Conservation (phyloP, 495 filamentous ascomycete species). For the Staphylotrichum tortipilum region DNA sequence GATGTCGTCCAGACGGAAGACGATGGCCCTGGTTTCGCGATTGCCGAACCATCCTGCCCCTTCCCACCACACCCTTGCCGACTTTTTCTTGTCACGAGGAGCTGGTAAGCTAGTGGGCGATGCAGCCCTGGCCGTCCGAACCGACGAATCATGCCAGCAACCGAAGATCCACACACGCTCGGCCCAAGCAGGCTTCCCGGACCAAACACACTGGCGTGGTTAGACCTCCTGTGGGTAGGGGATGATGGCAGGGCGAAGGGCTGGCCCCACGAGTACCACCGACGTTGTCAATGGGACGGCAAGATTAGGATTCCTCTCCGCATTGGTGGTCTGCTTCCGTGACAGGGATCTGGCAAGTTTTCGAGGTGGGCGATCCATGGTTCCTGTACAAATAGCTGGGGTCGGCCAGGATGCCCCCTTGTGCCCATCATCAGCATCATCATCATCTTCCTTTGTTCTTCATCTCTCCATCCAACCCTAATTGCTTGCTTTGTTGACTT, state of each 20-base stretch:
- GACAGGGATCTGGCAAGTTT: slow-evolving; percentile 5
- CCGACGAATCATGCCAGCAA: slow-evolving; percentile 25
- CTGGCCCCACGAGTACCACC: background rate
- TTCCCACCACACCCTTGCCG: background rate
- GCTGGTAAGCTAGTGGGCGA: slow-evolving; percentile 13
- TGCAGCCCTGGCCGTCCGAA: slow-evolving; percentile 5
- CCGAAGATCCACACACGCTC: slow-evolving; percentile 17
- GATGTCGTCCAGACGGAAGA: background rate
- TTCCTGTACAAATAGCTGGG: slow-evolving; percentile 4
- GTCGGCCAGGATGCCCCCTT: background rate
- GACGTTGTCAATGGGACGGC: slow-evolving; percentile 4
- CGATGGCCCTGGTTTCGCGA: background rate
- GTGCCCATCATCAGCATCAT: no score
- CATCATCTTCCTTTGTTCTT: background rate
- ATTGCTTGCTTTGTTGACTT: no score
- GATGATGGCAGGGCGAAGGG: background rate
- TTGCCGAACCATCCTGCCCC: background rate
- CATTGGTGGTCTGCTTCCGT: slow-evolving; percentile 5
- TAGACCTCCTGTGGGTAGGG: background rate
- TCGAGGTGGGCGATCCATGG: slow-evolving; percentile 1
- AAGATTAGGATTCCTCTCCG: background rate
- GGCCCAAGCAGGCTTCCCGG: slow-evolving; percentile 7
- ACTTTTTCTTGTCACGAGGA: slow-evolving; percentile 11
- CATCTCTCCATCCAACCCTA: no score
- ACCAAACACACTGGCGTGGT: background rate